phyloP scores from a whole-genome alignment of 2,329 filamentous ascomycete species.

The Aspergillus pseudonomiae region DNA sequence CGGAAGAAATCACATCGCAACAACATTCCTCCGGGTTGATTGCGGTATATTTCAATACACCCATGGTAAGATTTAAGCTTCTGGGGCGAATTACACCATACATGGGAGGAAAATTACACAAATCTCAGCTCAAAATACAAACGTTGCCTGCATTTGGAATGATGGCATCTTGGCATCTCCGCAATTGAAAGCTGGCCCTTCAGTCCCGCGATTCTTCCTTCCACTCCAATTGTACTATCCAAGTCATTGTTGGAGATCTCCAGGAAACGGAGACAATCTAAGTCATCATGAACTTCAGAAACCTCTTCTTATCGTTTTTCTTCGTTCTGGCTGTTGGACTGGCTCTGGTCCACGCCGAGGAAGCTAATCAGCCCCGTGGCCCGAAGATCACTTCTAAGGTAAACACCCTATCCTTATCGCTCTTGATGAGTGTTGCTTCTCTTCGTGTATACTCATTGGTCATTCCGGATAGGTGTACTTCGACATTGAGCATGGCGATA shows the following conservation, averaged over 20 bases:
- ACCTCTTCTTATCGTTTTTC: slow-evolving; percentile 64
- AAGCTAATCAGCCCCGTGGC: slow-evolving; percentile 65
- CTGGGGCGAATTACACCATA: not conserved
- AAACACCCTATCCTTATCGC: slow-evolving; percentile 16
- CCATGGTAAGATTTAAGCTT: not conserved
- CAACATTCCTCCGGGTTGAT: slow-evolving; percentile 35
- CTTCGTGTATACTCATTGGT: slow-evolving; percentile 15
- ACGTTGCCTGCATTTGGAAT: slow-evolving; percentile 12
- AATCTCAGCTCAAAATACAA: not conserved
- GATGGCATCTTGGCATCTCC: slow-evolving; percentile 21
- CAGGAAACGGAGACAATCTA: not conserved
- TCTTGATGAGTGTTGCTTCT: not conserved
- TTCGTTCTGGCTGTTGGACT: slow-evolving; percentile 74
- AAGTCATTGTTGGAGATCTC: slow-evolving; percentile 20
- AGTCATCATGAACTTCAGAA: slow-evolving; percentile 39
- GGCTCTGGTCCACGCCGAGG: slow-evolving; percentile 70
- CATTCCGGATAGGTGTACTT: slow-evolving; percentile 59
- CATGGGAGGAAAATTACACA: slow-evolving; percentile 16
- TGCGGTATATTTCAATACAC: slow-evolving; percentile 15
- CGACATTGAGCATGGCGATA: slow-evolving; percentile 66
- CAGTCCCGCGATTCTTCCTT: slow-evolving; percentile 15
- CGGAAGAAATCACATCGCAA: slow-evolving; percentile 38
- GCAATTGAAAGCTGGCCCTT: slow-evolving; percentile 43
- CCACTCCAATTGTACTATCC: slow-evolving; percentile 17
- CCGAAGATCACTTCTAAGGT: slow-evolving; percentile 95